Evolutionary conservation across 1,139 yeast species (phyloP).

Genomic region (Debaryomyces fabryi): DNA sequence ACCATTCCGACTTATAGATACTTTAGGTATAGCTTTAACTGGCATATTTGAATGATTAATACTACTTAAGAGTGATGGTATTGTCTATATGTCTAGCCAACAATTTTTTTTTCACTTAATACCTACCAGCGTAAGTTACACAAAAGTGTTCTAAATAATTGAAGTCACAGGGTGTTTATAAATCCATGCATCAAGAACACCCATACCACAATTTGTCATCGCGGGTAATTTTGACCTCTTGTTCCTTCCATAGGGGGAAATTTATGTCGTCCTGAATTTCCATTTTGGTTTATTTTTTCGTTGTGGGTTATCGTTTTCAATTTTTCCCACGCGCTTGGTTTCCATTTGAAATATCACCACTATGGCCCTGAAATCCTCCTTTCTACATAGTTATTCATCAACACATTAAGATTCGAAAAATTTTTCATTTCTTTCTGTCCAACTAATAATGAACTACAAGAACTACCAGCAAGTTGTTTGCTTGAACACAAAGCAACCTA

Average conservation of each 20-base stretch:
- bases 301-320: constrained; percentile 1
- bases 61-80: not conserved
- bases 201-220: not conserved
- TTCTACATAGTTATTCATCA: not conserved
- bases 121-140: not conserved
- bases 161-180: too few species aligned
- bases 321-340: constrained; percentile 4
- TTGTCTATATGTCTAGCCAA: not conserved
- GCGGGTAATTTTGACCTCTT: not conserved
- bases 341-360: not conserved
- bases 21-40: constrained; percentile 54
- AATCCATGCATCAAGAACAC: not conserved
- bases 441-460: constrained; percentile 32
- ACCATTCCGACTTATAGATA: constrained; percentile 73
- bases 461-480: constrained; percentile 47
- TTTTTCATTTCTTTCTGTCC: not conserved
- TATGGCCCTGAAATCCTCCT: not conserved
- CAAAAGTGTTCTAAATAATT: not conserved
- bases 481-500: constrained; percentile 28
- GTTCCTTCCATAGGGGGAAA: not conserved
- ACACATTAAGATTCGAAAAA: not conserved
- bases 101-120: constrained; percentile 5
- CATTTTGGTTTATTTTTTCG: not conserved
- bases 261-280: not conserved
- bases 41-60: constrained; percentile 33